phyloP scores from a whole-genome alignment of 345 rosid genomes.

The Bretschneidera sinensis region DNA sequence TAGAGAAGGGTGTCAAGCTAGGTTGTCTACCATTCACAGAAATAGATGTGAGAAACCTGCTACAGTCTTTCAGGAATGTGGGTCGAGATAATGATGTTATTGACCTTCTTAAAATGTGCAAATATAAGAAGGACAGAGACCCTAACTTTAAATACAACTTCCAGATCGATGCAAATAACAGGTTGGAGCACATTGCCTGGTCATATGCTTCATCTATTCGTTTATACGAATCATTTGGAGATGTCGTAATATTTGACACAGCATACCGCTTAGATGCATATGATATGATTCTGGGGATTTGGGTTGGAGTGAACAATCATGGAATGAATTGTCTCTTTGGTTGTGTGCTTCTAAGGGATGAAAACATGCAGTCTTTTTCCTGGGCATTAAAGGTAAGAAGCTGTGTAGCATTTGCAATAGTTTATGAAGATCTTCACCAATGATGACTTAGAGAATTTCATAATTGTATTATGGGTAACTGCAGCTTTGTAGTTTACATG shows the following conservation, averaged over 20 bases:
- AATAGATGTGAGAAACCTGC: conserved; percentile 51
- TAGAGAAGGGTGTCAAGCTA: conserved; percentile 63
- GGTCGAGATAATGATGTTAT: conserved; percentile 43
- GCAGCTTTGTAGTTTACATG: no score
- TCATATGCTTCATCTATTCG: conserved; percentile 48
- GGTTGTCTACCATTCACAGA: conserved; percentile 63
- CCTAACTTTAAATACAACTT: conserved; percentile 46
- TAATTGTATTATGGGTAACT: neutral
- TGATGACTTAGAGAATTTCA: no score
- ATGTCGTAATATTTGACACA: conserved; percentile 50
- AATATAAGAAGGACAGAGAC: conserved; percentile 46
- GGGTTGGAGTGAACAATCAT: conserved; percentile 57
- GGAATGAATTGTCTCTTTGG: conserved; percentile 48
- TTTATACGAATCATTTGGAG: conserved; percentile 49
- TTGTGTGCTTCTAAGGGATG: conserved; percentile 49
- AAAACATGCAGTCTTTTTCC: conserved; percentile 49
- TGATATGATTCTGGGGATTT: conserved; percentile 55
- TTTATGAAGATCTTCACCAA: neutral
- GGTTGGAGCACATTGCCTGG: conserved; percentile 56
- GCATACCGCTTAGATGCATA: conserved; percentile 49
- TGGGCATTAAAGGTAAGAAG: conserved; percentile 58
- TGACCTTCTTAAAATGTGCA: conserved; percentile 57
- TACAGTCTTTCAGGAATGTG: conserved; percentile 52
- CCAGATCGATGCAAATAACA: conserved; percentile 43
- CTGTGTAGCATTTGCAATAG: neutral